Evolutionary conservation across 495 filamentous ascomycete genomes (phyloP), one percentile per base, ranked within the genome.

Genomic region (Acidomyces sp.): DNA sequence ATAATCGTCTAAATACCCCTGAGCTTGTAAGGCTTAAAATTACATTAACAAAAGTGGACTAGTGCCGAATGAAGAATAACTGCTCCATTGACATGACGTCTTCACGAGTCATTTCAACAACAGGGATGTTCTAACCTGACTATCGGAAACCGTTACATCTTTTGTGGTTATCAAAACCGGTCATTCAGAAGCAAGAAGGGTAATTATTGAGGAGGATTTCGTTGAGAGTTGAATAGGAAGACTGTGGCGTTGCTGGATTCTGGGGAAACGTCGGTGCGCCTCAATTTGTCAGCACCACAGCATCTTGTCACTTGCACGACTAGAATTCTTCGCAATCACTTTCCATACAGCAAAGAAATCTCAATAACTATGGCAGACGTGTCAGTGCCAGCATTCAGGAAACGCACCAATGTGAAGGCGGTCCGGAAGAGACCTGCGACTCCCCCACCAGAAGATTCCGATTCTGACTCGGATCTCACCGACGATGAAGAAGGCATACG

Each of bases 341-440:
- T 15, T 34, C 16, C 4, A 2, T 12, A 10, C 18, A 10, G 18
- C 32, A 34, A 7, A 34, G 7, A 10, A 17, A 7, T 24, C 26
- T 9, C 11, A n/a, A 52, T 41, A 16, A 39, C 25, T 27, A 54
- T 54, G 51, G 37, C 51, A 34, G 51, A 50, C 33, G 30, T 44
- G 16, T 41, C 41, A 33, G 26, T 35, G 3, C 37, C 78, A 23
- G 61, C 82, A 31, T 97, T 97, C 72, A 94, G 93, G 54, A 93
- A 90, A 61, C 81, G 88, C 51, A 65, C 72, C 39, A 67, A 69
- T 34, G 92, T 85, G 54, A 65, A 68, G 37, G 72, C 75, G 39
- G 64, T 86, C 36, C 77, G 87, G 52, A 95, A 93, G 67, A 78
- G 83, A 35, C 71, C 80, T 35, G 77, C 80, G 23, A 82, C 87